phyloP scores from a whole-genome alignment of 1,284 basidiomycete species.

The Vanrija sp. region DNA sequence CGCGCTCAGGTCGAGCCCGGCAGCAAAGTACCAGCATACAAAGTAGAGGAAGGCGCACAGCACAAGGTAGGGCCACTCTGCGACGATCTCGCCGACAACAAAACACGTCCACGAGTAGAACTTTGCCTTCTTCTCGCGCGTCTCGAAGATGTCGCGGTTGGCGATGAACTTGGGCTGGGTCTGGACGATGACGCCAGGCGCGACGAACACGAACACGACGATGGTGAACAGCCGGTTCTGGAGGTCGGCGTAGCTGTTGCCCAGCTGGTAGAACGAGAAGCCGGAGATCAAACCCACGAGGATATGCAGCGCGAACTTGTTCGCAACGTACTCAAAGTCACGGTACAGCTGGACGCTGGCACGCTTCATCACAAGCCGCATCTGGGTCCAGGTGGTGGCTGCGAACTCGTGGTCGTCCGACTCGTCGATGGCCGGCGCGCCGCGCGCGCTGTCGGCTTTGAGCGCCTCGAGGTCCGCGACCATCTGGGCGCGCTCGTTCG shows the following conservation, averaged over 20 bases:
- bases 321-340: slow-evolving; percentile 44
- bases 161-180: slow-evolving; percentile 49
- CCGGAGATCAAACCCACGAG: slow-evolving; percentile 40
- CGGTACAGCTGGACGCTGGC: slow-evolving; percentile 39
- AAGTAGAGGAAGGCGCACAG: slow-evolving; percentile 32
- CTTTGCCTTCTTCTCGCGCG: slow-evolving; percentile 45
- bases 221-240: slow-evolving; percentile 28
- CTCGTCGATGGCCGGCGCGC: not conserved
- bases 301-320: slow-evolving; percentile 41
- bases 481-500: slow-evolving; percentile 45
- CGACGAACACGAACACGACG: slow-evolving; percentile 46
- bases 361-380: slow-evolving; percentile 35
- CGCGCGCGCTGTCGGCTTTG: slow-evolving; percentile 10
- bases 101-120: slow-evolving; percentile 45
- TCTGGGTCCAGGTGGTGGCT: slow-evolving; percentile 32
- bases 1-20: slow-evolving; percentile 5
- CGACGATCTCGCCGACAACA: slow-evolving; percentile 38
- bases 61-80: slow-evolving; percentile 43
- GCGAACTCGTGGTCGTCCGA: slow-evolving; percentile 40
- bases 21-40: slow-evolving; percentile 13
- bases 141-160: slow-evolving; percentile 46
- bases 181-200: slow-evolving; percentile 46
- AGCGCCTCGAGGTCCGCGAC: slow-evolving; percentile 49
- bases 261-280: slow-evolving; percentile 44
- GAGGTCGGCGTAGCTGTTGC: slow-evolving; percentile 21